Evolutionary conservation across 1,284 basidiomycete genomes (phyloP).

Genomic region (Stereum hirsutum): DNA sequence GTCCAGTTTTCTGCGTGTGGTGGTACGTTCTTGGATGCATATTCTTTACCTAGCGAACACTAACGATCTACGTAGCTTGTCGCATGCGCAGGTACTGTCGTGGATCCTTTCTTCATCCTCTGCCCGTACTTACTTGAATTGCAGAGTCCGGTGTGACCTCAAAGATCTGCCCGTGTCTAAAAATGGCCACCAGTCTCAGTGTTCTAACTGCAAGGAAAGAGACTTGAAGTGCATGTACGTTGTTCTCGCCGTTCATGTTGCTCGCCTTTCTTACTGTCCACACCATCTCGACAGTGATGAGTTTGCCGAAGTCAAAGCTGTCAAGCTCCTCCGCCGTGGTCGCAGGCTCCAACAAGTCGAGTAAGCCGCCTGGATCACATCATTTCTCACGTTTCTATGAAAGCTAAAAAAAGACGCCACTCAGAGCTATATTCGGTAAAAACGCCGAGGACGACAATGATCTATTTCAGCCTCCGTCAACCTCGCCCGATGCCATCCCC

Average conservation of each 20-base stretch:
- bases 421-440: conserved; percentile 33
- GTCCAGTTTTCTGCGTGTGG: conserved; percentile 86
- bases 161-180: conserved; percentile 54
- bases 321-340: conserved; percentile 76
- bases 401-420: not conserved
- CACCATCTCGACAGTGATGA: conserved; percentile 54
- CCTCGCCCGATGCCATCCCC: conserved; percentile 45
- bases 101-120: conserved; percentile 5
- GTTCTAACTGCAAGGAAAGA: conserved; percentile 83
- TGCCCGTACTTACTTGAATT: conserved; percentile 2
- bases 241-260: conserved; percentile 1
- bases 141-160: conserved; percentile 72
- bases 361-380: conserved; percentile 17
- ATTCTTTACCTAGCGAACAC: too few species aligned
- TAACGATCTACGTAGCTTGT: too few species aligned
- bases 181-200: conserved; percentile 47
- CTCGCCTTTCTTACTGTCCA: conserved; percentile 3
- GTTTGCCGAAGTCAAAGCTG: conserved; percentile 81
- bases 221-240: conserved; percentile 80
- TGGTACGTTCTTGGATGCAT: too few species aligned
- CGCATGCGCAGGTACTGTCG: conserved; percentile 64
- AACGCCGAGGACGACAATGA: conserved; percentile 35
- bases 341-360: conserved; percentile 79
- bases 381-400: conserved; percentile 4
- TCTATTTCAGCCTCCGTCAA: conserved; percentile 18